A percentile compares a stretch with the other conserved stretches of the same genome.
Conservation (phyloP, 2,329 filamentous ascomycete genomes). For the Aureobasidium sp. region DNA sequence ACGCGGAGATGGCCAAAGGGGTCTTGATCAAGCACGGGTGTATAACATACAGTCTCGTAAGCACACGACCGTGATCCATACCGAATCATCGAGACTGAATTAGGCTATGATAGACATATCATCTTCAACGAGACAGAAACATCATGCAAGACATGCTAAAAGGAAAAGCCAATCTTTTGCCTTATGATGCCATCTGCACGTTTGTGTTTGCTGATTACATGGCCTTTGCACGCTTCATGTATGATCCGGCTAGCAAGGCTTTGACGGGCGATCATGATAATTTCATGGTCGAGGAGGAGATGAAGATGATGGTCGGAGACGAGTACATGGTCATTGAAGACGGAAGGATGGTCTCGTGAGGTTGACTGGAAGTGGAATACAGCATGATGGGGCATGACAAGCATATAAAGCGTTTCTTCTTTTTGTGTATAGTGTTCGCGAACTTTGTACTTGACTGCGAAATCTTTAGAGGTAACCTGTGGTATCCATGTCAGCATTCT, state of each 20-base stretch:
- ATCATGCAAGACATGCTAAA: slow-evolving; percentile 40
- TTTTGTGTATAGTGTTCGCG: background rate
- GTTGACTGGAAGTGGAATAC: background rate
- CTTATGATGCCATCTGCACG: slow-evolving; percentile 42
- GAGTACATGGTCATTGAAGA: slow-evolving; percentile 35
- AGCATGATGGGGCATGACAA: slow-evolving; percentile 7
- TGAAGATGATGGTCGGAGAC: slow-evolving; percentile 40
- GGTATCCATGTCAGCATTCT: background rate
- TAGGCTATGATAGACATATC: slow-evolving; percentile 32
- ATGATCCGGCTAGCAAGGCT: slow-evolving; percentile 37
- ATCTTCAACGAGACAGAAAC: slow-evolving; percentile 36
- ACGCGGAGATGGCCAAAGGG: slow-evolving; percentile 37
- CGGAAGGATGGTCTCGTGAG: slow-evolving; percentile 23
- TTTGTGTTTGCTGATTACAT: slow-evolving; percentile 41
- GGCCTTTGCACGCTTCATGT: slow-evolving; percentile 39
- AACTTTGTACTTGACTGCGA: background rate
- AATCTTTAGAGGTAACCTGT: slow-evolving; percentile 13
- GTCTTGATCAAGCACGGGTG: slow-evolving; percentile 37
- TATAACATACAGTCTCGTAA: slow-evolving; percentile 39
- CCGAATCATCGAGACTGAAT: background rate
- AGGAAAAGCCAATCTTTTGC: slow-evolving; percentile 35
- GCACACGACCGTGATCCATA: background rate
- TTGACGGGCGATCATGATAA: slow-evolving; percentile 29
- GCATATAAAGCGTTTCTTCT: slow-evolving; percentile 9
- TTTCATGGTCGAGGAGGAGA: slow-evolving; percentile 30